A percentile compares a stretch with the other conserved stretches of the same genome.
phyloP scores from a whole-genome alignment of 192 early-diverging fungal genomes.

The Physocladia obscura region DNA sequence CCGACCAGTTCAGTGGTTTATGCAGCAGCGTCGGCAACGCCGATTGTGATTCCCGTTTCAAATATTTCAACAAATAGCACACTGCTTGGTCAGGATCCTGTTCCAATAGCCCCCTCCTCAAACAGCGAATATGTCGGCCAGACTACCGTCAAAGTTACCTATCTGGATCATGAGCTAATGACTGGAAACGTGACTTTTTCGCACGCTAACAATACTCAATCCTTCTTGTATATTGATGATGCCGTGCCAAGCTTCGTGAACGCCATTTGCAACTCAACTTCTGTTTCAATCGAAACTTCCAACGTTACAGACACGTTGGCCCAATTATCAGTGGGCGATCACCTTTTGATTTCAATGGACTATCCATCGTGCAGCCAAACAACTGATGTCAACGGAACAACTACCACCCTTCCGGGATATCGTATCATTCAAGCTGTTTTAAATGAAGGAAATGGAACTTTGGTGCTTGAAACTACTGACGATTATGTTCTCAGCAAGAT shows the following conservation, averaged over 20 bases:
- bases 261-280: neutral
- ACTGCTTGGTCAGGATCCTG: too few species aligned
- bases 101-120: too few species aligned
- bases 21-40: too few species aligned
- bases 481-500: neutral
- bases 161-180: too few species aligned
- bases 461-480: neutral
- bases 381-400: neutral
- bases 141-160: too few species aligned
- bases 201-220: neutral
- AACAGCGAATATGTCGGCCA: too few species aligned
- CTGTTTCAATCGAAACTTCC: neutral
- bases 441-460: neutral
- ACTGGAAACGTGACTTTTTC: too few species aligned
- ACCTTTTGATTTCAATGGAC: neutral
- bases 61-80: too few species aligned
- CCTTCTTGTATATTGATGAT: constrained; percentile 3
- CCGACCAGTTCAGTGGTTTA: too few species aligned
- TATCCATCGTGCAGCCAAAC: neutral
- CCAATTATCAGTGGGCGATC: neutral
- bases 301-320: neutral
- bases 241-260: neutral
- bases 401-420: neutral
- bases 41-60: too few species aligned
- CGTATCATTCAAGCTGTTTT: neutral